Evolutionary conservation across 768 basidiomycete genomes (phyloP).

Genomic region (Phaeotremella skinneri): DNA sequence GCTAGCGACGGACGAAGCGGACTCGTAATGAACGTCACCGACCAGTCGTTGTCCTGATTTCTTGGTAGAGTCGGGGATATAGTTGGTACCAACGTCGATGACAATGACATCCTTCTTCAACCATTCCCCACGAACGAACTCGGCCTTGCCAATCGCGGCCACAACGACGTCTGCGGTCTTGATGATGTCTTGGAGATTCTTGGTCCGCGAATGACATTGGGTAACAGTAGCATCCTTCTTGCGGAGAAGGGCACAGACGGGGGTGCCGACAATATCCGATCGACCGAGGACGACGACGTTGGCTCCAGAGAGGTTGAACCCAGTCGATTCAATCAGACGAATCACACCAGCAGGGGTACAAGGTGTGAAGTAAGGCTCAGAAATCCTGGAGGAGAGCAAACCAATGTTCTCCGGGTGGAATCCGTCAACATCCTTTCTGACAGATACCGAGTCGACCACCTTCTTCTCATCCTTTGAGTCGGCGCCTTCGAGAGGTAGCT

Average conservation of each 20-base stretch:
- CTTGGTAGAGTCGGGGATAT: slow-evolving; percentile 82
- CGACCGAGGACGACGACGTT: slow-evolving; percentile 90
- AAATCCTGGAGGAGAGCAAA: slow-evolving; percentile 83
- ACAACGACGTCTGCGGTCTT: slow-evolving; percentile 85
- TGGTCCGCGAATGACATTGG: slow-evolving; percentile 91
- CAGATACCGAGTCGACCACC: slow-evolving; percentile 91
- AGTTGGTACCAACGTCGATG: slow-evolving; percentile 98
- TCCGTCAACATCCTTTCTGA: slow-evolving; percentile 95
- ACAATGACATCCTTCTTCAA: slow-evolving; percentile 91
- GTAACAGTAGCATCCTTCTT: slow-evolving; percentile 93
- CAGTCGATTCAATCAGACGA: slow-evolving; percentile 82
- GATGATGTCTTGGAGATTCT: slow-evolving; percentile 75
- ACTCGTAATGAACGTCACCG: slow-evolving; percentile 85
- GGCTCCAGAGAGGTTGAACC: slow-evolving; percentile 69
- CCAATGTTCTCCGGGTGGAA: slow-evolving; percentile 99
- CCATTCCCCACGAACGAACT: slow-evolving; percentile 90
- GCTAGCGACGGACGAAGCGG: slow-evolving; percentile 74
- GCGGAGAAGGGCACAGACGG: slow-evolving; percentile 84
- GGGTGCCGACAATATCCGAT: slow-evolving; percentile 96
- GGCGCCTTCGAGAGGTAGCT: slow-evolving; percentile 86
- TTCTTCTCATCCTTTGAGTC: slow-evolving; percentile 75
- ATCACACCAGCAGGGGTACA: slow-evolving; percentile 95
- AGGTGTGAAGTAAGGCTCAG: slow-evolving; percentile 83
- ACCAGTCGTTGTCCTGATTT: slow-evolving; percentile 94
- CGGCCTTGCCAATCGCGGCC: slow-evolving; percentile 91